phyloP scores from a whole-genome alignment of 2,329 filamentous ascomycete genomes.

The Daldinia sp. region DNA sequence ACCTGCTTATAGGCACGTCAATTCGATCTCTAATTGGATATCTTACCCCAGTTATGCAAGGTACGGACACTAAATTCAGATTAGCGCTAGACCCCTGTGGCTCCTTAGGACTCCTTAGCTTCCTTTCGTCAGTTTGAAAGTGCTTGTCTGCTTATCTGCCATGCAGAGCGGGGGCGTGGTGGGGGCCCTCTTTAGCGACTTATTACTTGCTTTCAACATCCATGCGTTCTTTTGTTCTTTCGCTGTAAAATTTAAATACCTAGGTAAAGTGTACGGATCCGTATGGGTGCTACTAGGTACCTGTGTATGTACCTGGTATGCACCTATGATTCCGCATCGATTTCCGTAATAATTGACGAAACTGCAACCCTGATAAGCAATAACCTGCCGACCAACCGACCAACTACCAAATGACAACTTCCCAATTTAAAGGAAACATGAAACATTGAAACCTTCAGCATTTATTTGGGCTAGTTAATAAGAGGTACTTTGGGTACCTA shows the following conservation, averaged over 20 bases:
- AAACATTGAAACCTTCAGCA: slow-evolving; percentile 28
- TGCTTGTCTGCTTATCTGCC: background rate
- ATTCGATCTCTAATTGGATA: slow-evolving; percentile 23
- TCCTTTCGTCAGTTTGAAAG: slow-evolving; percentile 23
- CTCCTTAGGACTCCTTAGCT: slow-evolving; percentile 3
- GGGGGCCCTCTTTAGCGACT: background rate
- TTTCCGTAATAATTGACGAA: background rate
- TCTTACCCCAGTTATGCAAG: slow-evolving; percentile 31
- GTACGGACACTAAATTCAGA: slow-evolving; percentile 31
- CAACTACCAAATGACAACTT: slow-evolving; percentile 2
- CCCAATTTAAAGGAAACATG: slow-evolving; percentile 20
- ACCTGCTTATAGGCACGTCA: background rate
- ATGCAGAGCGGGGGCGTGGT: background rate
- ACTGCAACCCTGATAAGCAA: slow-evolving; percentile 12
- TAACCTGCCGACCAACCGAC: slow-evolving; percentile 12
- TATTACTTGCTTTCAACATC: too few species aligned
- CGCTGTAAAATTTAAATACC: too few species aligned
- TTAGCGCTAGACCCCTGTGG: slow-evolving; percentile 31
- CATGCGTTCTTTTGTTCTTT: too few species aligned
- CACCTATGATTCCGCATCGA: too few species aligned
- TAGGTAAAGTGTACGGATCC: background rate
- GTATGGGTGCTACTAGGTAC: background rate
- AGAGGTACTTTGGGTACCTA: background rate
- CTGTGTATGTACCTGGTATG: background rate
- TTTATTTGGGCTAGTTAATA: background rate